phyloP scores from a whole-genome alignment of 2,329 filamentous ascomycete genomes.

The Apiospora kogelbergensis region DNA sequence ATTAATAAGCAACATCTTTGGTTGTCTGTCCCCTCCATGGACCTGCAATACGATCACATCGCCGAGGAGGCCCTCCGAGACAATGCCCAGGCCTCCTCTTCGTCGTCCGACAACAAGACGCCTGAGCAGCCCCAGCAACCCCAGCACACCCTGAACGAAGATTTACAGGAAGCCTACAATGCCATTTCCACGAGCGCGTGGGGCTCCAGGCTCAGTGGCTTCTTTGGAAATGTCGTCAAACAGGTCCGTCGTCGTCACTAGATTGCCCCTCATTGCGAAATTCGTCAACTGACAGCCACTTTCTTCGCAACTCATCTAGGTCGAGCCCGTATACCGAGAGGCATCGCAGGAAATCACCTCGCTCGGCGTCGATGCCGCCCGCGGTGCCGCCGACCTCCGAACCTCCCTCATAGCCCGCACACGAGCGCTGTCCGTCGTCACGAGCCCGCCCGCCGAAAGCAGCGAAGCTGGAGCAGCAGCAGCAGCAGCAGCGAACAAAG shows the following conservation, averaged over 20 bases:
- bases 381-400: slow-evolving; percentile 72
- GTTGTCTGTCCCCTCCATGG: slow-evolving; percentile 58
- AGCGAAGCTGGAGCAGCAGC: slow-evolving; percentile 27
- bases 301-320: slow-evolving; percentile 44
- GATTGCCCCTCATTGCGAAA: neutral
- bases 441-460: slow-evolving; percentile 28
- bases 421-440: slow-evolving; percentile 67
- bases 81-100: slow-evolving; percentile 48
- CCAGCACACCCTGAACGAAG: slow-evolving; percentile 69
- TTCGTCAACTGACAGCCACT: slow-evolving; percentile 14
- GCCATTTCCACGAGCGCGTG: slow-evolving; percentile 89
- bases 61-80: slow-evolving; percentile 75
- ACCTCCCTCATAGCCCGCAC: slow-evolving; percentile 71
- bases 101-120: slow-evolving; percentile 36
- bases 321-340: slow-evolving; percentile 80
- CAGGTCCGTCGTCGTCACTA: slow-evolving; percentile 57
- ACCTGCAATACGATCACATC: slow-evolving; percentile 96
- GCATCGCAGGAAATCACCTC: slow-evolving; percentile 81
- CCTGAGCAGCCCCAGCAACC: slow-evolving; percentile 29
- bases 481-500: slow-evolving; percentile 26
- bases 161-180: slow-evolving; percentile 93
- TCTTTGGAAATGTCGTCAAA: slow-evolving; percentile 89
- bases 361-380: slow-evolving; percentile 77
- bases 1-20: slow-evolving; percentile 13
- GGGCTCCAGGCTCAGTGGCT: slow-evolving; percentile 84